Conservation (phyloP, 805 yeast genomes). For the Saturnispora galanensis region DNA sequence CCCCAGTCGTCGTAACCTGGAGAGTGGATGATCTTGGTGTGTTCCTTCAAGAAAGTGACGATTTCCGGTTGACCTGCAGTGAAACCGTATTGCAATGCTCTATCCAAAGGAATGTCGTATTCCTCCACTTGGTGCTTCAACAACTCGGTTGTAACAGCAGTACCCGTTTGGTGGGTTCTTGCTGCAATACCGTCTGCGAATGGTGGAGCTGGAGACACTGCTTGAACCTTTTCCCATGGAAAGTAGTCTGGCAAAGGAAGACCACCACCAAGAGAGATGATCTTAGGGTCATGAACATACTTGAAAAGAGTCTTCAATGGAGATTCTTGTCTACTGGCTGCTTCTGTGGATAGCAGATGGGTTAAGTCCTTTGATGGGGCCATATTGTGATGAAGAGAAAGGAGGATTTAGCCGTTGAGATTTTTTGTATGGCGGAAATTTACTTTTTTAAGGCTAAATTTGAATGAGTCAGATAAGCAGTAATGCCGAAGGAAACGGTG, state of each 20-base stretch:
- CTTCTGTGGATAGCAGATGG: slow-evolving; percentile 69
- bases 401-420: too few species aligned
- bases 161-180: slow-evolving; percentile 32
- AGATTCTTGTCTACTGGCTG: slow-evolving; percentile 66
- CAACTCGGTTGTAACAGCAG: slow-evolving; percentile 29
- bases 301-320: slow-evolving; percentile 79
- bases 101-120: slow-evolving; percentile 61
- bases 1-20: slow-evolving; percentile 66
- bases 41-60: slow-evolving; percentile 59
- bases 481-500: too few species aligned
- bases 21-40: slow-evolving; percentile 48
- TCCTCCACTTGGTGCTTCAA: slow-evolving; percentile 35
- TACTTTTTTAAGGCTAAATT: too few species aligned
- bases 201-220: slow-evolving; percentile 71
- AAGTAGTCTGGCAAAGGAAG: slow-evolving; percentile 84
- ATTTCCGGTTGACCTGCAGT: slow-evolving; percentile 76
- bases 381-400: background rate
- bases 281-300: slow-evolving; percentile 60
- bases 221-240: slow-evolving; percentile 74
- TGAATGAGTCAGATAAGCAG: too few species aligned
- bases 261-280: slow-evolving; percentile 92
- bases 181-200: slow-evolving; percentile 71
- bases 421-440: too few species aligned
- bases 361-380: slow-evolving; percentile 53
- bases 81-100: slow-evolving; percentile 87